These are phyloP conservation scores for Evernia prunastri DNA, from an alignment of 495 filamentous ascomycete species.

Conservation along the genomic window DNA sequence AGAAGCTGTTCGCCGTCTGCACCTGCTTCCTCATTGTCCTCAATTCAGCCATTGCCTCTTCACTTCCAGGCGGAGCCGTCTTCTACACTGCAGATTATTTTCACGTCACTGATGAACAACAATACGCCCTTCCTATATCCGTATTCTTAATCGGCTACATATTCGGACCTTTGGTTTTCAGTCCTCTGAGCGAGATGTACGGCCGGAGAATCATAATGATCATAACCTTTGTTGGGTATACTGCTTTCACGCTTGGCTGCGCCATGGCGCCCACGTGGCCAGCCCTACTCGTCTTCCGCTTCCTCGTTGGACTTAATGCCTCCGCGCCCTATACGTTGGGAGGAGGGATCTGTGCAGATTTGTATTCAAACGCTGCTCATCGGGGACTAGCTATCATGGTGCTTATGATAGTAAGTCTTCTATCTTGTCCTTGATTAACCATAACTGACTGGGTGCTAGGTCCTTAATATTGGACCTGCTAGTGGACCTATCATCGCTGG, in stretches of 20 bases:
- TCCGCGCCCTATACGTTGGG: conserved; percentile 46
- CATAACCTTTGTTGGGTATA: conserved; percentile 46
- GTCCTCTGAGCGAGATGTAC: conserved; percentile 58
- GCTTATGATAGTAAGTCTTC: conserved; percentile 1
- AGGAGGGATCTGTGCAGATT: conserved; percentile 49
- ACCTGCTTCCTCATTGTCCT: conserved; percentile 50
- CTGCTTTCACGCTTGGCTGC: conserved; percentile 45
- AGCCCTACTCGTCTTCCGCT: conserved; percentile 46
- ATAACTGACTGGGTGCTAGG: not conserved
- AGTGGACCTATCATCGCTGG: conserved; percentile 38
- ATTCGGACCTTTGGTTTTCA: conserved; percentile 53
- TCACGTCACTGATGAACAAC: conserved; percentile 3
- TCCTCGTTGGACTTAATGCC: conserved; percentile 46
- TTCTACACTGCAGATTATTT: conserved; percentile 19
- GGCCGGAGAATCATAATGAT: conserved; percentile 49
- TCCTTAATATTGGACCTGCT: conserved; percentile 28
- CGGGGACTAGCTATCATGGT: conserved; percentile 16
- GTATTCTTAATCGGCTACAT: conserved; percentile 58
- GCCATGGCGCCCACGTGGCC: conserved; percentile 42
- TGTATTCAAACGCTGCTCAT: conserved; percentile 28
- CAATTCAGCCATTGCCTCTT: conserved; percentile 57
- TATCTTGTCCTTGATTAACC: not conserved
- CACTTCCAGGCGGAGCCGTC: conserved; percentile 49
- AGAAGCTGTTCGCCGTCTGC: conserved; percentile 46
- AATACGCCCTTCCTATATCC: conserved; percentile 51